Conservation (phyloP, 495 filamentous ascomycete species). For the Neurospora sublineolata region DNA sequence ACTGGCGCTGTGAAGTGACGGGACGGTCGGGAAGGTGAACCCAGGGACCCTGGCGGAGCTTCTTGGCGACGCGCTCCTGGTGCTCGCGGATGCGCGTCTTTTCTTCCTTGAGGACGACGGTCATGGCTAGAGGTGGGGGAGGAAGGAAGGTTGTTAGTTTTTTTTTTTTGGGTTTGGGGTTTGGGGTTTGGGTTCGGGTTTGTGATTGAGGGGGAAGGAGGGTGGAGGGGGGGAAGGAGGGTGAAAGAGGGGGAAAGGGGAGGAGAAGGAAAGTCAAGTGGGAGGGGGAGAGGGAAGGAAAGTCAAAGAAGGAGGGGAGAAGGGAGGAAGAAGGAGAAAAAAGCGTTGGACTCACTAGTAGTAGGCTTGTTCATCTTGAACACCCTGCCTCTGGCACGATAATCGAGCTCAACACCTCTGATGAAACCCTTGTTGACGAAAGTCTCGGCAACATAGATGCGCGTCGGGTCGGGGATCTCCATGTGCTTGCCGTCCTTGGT, state of each 20-base stretch:
- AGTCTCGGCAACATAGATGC: slow-evolving; percentile 77
- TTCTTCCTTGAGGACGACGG: slow-evolving; percentile 83
- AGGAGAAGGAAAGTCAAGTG: neutral
- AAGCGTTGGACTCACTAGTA: slow-evolving; percentile 47
- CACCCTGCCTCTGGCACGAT: slow-evolving; percentile 57
- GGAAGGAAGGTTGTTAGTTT: slow-evolving; percentile 3
- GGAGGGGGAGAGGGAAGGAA: neutral
- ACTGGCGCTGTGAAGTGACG: slow-evolving; percentile 68
- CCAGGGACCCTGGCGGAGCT: slow-evolving; percentile 65
- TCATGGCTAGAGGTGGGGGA: slow-evolving; percentile 42
- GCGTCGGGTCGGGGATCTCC: slow-evolving; percentile 53
- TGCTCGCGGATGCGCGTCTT: slow-evolving; percentile 70
- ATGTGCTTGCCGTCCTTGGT: slow-evolving; percentile 50
- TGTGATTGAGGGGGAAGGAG: neutral
- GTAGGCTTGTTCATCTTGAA: slow-evolving; percentile 51
- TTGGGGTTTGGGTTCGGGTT: neutral
- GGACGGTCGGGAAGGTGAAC: slow-evolving; percentile 71
- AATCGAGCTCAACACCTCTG: slow-evolving; percentile 43
- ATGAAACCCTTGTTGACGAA: slow-evolving; percentile 70
- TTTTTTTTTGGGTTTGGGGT: neutral
- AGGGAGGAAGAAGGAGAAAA: neutral
- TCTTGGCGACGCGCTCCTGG: slow-evolving; percentile 62
- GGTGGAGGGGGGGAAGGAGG: neutral
- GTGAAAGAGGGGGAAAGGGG: no score
- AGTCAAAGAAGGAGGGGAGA: neutral